Evolutionary conservation across 1,284 basidiomycete species (phyloP).

Genomic region (Cutaneotrichosporon cavernicola): DNA sequence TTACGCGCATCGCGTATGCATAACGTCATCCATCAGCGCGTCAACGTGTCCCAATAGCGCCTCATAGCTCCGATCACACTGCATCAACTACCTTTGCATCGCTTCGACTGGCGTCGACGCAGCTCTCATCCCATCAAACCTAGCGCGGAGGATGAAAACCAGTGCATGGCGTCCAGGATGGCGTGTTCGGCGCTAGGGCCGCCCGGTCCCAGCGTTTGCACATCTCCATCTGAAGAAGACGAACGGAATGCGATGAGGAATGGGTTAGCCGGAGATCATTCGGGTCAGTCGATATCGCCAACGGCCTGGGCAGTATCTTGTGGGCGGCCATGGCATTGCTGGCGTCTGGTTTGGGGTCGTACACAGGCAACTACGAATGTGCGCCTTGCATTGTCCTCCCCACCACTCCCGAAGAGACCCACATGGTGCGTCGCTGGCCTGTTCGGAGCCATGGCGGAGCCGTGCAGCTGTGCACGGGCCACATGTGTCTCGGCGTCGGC

Average conservation of each 20-base stretch:
- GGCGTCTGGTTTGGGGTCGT: too few species aligned
- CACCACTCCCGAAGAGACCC: background rate
- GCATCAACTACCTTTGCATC: background rate
- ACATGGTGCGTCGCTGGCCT: background rate
- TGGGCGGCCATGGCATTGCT: too few species aligned
- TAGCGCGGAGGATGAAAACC: background rate
- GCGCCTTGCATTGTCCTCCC: too few species aligned
- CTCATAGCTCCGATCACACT: background rate
- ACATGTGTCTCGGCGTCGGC: background rate
- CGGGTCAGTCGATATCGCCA: background rate
- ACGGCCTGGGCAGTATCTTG: background rate
- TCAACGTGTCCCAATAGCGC: background rate
- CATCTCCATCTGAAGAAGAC: background rate
- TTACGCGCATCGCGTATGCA: slow-evolving; percentile 6
- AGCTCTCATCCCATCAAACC: background rate
- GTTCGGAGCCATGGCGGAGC: background rate
- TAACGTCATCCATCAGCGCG: background rate
- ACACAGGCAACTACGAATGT: too few species aligned
- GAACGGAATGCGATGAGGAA: background rate
- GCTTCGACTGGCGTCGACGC: background rate
- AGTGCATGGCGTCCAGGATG: background rate
- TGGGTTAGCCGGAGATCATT: background rate
- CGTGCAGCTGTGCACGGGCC: background rate
- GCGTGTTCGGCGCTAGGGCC: background rate
- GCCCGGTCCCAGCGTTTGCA: background rate